phyloP scores from a whole-genome alignment of 2,329 filamentous ascomycete species.

The Leptographium radiaticola region DNA sequence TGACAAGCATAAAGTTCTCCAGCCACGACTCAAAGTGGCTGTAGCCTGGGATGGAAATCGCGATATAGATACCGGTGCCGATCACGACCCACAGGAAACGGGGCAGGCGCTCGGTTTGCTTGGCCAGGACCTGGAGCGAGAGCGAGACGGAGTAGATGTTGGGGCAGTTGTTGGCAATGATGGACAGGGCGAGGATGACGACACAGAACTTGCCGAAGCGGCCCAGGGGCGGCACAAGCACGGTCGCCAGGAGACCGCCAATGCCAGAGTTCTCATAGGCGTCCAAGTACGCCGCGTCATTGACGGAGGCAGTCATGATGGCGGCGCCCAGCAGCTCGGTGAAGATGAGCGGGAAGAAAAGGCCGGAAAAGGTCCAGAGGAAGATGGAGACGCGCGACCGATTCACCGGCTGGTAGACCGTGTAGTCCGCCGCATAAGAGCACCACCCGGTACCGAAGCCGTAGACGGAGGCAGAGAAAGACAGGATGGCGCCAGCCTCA shows the following conservation, averaged over 20 bases:
- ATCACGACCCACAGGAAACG: conserved; percentile 45
- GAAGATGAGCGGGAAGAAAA: conserved; percentile 61
- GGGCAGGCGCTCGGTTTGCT: conserved; percentile 34
- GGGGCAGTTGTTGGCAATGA: conserved; percentile 30
- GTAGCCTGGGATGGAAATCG: conserved; percentile 35
- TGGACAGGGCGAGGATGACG: conserved; percentile 30
- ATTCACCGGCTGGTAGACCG: conserved; percentile 37
- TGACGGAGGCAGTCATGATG: conserved; percentile 48
- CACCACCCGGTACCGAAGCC: conserved; percentile 59
- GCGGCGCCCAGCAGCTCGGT: conserved; percentile 62
- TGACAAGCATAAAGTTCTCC: conserved; percentile 26
- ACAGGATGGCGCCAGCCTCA: conserved; percentile 43
- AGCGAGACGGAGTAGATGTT: conserved; percentile 27
- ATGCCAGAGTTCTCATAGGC: conserved; percentile 23
- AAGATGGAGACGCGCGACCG: conserved; percentile 47
- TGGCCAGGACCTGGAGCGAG: conserved; percentile 40
- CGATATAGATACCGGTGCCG: conserved; percentile 46
- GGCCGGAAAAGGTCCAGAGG: conserved; percentile 52
- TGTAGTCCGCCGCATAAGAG: conserved; percentile 43
- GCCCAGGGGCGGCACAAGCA: conserved; percentile 27
- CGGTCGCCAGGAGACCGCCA: conserved; percentile 33
- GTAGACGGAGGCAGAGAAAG: conserved; percentile 53
- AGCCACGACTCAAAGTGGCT: conserved; percentile 18
- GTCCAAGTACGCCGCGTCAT: conserved; percentile 40
- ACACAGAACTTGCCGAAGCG: conserved; percentile 34